Evolutionary conservation across 495 filamentous ascomycete genomes (phyloP).

Genomic region (Bryoglossum gracile): DNA sequence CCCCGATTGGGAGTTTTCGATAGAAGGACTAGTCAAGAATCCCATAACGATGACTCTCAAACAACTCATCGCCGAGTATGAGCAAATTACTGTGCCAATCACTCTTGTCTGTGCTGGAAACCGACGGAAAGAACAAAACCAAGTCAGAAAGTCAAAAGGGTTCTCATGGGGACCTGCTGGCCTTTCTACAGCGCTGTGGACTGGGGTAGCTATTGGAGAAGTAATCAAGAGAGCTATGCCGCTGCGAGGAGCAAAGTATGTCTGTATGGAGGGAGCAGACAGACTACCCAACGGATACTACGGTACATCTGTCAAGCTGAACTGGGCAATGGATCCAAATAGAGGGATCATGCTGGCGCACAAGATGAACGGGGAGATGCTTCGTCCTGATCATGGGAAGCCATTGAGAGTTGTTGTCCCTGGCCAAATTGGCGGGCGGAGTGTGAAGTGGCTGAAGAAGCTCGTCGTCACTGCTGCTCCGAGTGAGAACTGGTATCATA

Average conservation of each 20-base stretch:
- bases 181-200: slow-evolving; percentile 84
- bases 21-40: slow-evolving; percentile 79
- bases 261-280: slow-evolving; percentile 93
- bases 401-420: slow-evolving; percentile 82
- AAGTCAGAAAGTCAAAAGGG: slow-evolving; percentile 84
- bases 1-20: slow-evolving; percentile 73
- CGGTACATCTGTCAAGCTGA: slow-evolving; percentile 81
- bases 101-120: slow-evolving; percentile 95
- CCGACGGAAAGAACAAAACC: slow-evolving; percentile 88
- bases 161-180: slow-evolving; percentile 95
- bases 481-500: slow-evolving; percentile 95
- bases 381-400: slow-evolving; percentile 82
- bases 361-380: slow-evolving; percentile 84
- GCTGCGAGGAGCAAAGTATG: slow-evolving; percentile 64
- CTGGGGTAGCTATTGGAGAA: slow-evolving; percentile 71
- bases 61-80: slow-evolving; percentile 68
- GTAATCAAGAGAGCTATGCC: slow-evolving; percentile 64
- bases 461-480: slow-evolving; percentile 72
- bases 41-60: slow-evolving; percentile 67
- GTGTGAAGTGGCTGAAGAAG: slow-evolving; percentile 91
- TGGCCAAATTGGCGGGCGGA: slow-evolving; percentile 88
- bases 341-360: slow-evolving; percentile 84
- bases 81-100: slow-evolving; percentile 79
- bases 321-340: slow-evolving; percentile 82
- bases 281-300: slow-evolving; percentile 86